Evolutionary conservation across 2,329 filamentous ascomycete genomes (phyloP), one percentile per base, ranked within the genome.

Genomic region (Sarocladiaceae sp.): DNA sequence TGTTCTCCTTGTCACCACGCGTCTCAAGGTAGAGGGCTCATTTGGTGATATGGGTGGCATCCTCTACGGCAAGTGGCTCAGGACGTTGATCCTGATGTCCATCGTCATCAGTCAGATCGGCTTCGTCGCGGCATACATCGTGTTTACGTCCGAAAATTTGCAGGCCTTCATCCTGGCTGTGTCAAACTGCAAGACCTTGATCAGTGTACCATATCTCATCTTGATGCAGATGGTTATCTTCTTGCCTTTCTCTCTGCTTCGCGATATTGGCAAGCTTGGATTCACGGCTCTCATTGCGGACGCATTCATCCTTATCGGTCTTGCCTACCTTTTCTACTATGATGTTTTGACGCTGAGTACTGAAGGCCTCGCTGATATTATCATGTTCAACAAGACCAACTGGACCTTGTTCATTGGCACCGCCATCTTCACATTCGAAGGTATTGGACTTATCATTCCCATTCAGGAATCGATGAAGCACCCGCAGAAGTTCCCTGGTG

Each of bases 331-430:
- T 32, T 95, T 96, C 61, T 97, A 95, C 69, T 97, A 89, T 66
- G 93, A 97, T 58, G 75, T 97, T 50, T 70, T 85, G 53, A 96
- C 91, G 2, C 82, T 98, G 43, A 80, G 80, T 50, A 72, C 69
- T 39, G 74, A 88, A 46, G 88, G 88, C 11, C 67, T 95, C 19
- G 76, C 88, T 4, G 93, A 98, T 60, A 90, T 97, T 57, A 78
- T 85, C 53, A 76, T 85, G 57, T 97, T 98, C 74, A 98, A 98
- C 69, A 66, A 83, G 32, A 80, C 85, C 48, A 84, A 89, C 61
- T 98, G 94, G 93, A 95, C 93, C 0, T 76, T 98, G 4, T 97
- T 98, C 63, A 98, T 98, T 55, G 94, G 93, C 49, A 98, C 94
- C 0, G 93, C 94, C 21, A 97, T 98, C 61, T 98, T 98, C 68